Base-by-base conservation (phyloP, 257 asterid genomes). In the Ophiorrhiza pumila region DNA sequence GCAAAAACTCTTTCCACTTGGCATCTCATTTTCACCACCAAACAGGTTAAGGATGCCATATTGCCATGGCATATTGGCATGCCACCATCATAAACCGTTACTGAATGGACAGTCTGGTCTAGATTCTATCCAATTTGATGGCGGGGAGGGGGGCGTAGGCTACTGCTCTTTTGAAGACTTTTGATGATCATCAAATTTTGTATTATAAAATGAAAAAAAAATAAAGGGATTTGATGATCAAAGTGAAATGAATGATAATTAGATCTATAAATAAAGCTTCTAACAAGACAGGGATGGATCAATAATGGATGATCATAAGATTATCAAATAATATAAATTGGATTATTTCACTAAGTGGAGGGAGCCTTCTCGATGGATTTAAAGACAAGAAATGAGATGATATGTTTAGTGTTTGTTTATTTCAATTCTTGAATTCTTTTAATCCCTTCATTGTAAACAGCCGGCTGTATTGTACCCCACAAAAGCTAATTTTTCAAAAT, bases 401-500 rank as follows among this genome's bases (percentile, higher is more conserved):
- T 64, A 55, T 71, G 76, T 71, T 62, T 75, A 67, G 71, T 6
- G 69, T 64, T 72, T 72, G 61, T 79, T 83, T 79, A 75, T 77
- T 77, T 68, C 62, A 35, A 17, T 73, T 71, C 74, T 77, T 66
- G 80, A 82, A 83, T 82, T 81, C 79, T 68, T 55, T 65, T 47
- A 59, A 17, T 32, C 0, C 7, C 2, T n/a, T 18, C 18, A 15
- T 17, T 11, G 58, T 20, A 1, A 20, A 29, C 52, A 31, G 57
- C 46, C 22, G 82, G 86, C 75, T 72, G 78, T 81, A 73, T 68
- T 71, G 46, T 66, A 29, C 87, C 84, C 88, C 81, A 82, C 87
- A 43, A 49, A 32, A 23, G 31, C 69, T 50, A 63, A 37, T 74
- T 84, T 74, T 84, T 80, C 62, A 80, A 81, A 77, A 39, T 80